phyloP scores from a whole-genome alignment of 495 filamentous ascomycete species.

The Xylaria castorea region DNA sequence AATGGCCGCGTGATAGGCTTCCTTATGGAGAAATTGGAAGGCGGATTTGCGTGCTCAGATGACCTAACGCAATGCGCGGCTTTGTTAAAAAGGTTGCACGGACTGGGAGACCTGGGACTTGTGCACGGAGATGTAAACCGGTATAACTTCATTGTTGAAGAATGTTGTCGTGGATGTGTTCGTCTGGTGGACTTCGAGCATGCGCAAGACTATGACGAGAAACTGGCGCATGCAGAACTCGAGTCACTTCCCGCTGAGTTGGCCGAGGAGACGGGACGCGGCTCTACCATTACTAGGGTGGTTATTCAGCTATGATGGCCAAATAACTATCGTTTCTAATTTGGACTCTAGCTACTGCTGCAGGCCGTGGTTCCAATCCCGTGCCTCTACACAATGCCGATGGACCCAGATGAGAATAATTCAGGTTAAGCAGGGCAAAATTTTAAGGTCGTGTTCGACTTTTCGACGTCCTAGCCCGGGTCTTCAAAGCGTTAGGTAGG shows the following conservation, averaged over 20 bases:
- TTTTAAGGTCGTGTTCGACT: conserved; percentile 8
- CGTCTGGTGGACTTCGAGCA: conserved; percentile 30
- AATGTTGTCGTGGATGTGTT: conserved; percentile 12
- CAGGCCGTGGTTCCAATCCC: conserved; percentile 8
- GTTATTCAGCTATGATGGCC: conserved; percentile 17
- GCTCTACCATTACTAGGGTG: conserved; percentile 16
- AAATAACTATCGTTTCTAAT: neutral
- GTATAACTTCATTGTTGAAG: conserved; percentile 30
- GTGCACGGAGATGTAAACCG: conserved; percentile 36
- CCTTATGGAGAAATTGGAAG: conserved; percentile 42
- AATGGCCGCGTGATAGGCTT: conserved; percentile 46
- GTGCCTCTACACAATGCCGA: neutral
- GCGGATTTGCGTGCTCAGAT: conserved; percentile 24
- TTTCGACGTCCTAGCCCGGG: conserved; percentile 5
- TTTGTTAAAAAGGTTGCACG: conserved; percentile 29
- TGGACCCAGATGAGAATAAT: neutral
- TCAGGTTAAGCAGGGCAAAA: conserved; percentile 4
- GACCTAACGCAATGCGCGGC: conserved; percentile 26
- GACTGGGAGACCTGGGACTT: conserved; percentile 20
- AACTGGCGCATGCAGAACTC: conserved; percentile 24
- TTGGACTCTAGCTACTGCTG: conserved; percentile 4
- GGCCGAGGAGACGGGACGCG: conserved; percentile 28
- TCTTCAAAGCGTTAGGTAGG: conserved; percentile 1
- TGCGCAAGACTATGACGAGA: conserved; percentile 27
- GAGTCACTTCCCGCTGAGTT: conserved; percentile 25